A percentile compares a stretch with the other conserved stretches of the same genome.
Evolutionary conservation across 1,284 basidiomycete genomes (phyloP).

Genomic region (Ustilago xerochloae): DNA sequence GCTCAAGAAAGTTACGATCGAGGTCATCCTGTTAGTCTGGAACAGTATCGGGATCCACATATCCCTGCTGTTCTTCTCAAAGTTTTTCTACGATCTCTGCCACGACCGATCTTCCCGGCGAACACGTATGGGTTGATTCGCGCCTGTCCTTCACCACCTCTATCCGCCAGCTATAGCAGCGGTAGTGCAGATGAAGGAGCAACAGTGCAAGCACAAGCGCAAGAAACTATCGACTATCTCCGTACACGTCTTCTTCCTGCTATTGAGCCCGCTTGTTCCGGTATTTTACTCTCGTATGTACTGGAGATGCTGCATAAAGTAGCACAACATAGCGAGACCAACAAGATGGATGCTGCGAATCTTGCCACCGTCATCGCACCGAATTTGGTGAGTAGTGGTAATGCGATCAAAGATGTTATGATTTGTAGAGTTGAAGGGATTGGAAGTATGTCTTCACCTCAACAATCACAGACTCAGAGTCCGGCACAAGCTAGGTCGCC

Average conservation of each 20-base stretch:
- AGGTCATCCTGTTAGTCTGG: slow-evolving; percentile 81
- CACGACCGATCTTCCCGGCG: slow-evolving; percentile 79
- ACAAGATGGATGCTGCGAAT: slow-evolving; percentile 85
- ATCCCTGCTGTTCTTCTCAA: slow-evolving; percentile 85
- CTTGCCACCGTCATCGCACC: slow-evolving; percentile 81
- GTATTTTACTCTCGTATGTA: slow-evolving; percentile 78
- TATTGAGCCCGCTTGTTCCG: slow-evolving; percentile 75
- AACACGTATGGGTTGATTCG: slow-evolving; percentile 75
- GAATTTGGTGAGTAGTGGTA: slow-evolving; percentile 72
- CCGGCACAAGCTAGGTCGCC: background rate
- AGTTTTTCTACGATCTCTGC: slow-evolving; percentile 82
- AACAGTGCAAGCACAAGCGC: slow-evolving; percentile 61
- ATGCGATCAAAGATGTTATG: slow-evolving; percentile 51
- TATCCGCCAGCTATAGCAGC: background rate
- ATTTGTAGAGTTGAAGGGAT: slow-evolving; percentile 76
- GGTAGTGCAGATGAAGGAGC: no score
- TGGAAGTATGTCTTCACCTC: slow-evolving; percentile 72
- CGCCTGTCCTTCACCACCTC: slow-evolving; percentile 73
- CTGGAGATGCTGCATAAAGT: slow-evolving; percentile 82
- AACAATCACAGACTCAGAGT: background rate
- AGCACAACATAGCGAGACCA: slow-evolving; percentile 75
- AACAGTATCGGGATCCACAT: slow-evolving; percentile 79
- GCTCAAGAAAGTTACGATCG: slow-evolving; percentile 83
- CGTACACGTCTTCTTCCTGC: slow-evolving; percentile 71
- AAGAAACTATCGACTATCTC: slow-evolving; percentile 70